Evolutionary conservation across 1,284 basidiomycete species (phyloP).

Genomic region (Leccinum pachyderme): DNA sequence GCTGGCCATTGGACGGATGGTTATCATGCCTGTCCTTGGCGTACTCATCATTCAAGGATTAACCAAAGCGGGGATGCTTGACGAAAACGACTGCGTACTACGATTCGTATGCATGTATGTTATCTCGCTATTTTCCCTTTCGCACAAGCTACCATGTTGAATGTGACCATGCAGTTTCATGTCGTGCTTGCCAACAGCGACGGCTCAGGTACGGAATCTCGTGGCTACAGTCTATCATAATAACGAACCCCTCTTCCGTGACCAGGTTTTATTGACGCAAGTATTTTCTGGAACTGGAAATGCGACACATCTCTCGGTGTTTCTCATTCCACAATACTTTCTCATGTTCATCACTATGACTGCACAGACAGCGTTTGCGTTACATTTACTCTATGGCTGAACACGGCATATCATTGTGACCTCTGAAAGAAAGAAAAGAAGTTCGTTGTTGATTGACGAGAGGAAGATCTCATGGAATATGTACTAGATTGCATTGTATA

Average conservation of each 20-base stretch:
- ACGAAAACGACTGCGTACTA: conserved; percentile 56
- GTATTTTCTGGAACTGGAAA: conserved; percentile 65
- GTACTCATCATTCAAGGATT: conserved; percentile 60
- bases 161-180: conserved; percentile 47
- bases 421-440: not conserved
- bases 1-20: conserved; percentile 62
- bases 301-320: conserved; percentile 59
- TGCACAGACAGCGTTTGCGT: conserved; percentile 52
- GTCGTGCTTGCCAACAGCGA: conserved; percentile 65
- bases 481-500: not conserved
- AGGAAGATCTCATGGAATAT: not conserved
- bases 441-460: not conserved
- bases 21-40: conserved; percentile 69
- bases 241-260: not conserved
- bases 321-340: conserved; percentile 65
- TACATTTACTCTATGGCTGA: conserved; percentile 48
- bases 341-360: conserved; percentile 67
- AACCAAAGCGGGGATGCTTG: conserved; percentile 48
- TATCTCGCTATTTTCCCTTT: not conserved
- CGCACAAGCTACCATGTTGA: not conserved
- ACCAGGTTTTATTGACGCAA: conserved; percentile 60
- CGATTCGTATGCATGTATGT: conserved; percentile 71
- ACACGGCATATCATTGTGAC: not conserved
- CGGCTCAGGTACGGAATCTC: conserved; percentile 44
- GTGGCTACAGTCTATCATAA: not conserved